Evolutionary conservation across 169 alveolate genomes (phyloP), one percentile per base, ranked within the genome.

Genomic region (Cryptosporidium ubiquitum): DNA sequence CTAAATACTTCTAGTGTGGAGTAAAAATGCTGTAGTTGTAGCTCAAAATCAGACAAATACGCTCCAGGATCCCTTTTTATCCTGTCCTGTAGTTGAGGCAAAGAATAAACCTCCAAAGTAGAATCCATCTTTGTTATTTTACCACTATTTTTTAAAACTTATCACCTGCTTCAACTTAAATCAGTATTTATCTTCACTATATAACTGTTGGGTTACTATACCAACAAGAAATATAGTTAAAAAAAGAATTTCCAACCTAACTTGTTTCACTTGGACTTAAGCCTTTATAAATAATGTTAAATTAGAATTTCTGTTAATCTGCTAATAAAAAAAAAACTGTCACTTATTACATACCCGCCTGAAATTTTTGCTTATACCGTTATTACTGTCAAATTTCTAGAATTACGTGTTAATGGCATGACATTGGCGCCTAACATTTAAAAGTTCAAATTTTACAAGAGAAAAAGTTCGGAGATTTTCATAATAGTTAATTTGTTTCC

Each of bases 1-100:
- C 86, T 42, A 40, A 91, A 74, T n/a, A 84, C 92, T 1, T 64
- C 93, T 5, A 79, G 51, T 49, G 85, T 86, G 5, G 91, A 86
- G 18, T 68, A 70, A 57, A 91, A 79, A 31, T 86, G 92, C 0
- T 79, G 69, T 47, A 91, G 29, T 61, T 91, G 94, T 57, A 86
- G 44, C 40, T 70, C 89, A 57, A 91, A 91, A 40, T 91, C 94
- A 18, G 89, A 79, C 26, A 47, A 44, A 75, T 91, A 91, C 33
- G 93, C 93, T 6, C 68, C 84, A 1, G 94, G 93, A 37, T 91
- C 94, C 42, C 92, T 70, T 91, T 86, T 91, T 31, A 91, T 60
- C 39, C 89, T 57, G 68, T 86, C 86, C 84, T 91, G 94, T 57
- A 71, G 55, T 20, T 79, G 89, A 39, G 89, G 89, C 12, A 79